Conservation (phyloP, 2,329 filamentous ascomycete genomes). For the Aspergillus sp. region DNA sequence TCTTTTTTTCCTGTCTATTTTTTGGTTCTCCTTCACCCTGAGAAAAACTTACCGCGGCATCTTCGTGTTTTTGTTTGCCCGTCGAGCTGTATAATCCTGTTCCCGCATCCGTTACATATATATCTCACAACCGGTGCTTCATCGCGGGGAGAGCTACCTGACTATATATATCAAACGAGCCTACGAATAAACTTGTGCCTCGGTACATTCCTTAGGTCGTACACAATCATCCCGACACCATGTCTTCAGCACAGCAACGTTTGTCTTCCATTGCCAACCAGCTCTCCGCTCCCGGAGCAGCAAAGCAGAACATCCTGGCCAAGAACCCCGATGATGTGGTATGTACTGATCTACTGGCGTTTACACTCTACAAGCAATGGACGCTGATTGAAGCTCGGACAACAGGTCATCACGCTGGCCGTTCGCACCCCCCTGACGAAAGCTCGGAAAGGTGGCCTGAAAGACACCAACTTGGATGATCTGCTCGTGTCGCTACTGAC, state of each 20-base stretch:
- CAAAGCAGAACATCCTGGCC: conserved; percentile 32
- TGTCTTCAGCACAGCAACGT: conserved; percentile 42
- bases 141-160: conserved; percentile 1
- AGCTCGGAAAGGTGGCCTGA: conserved; percentile 41
- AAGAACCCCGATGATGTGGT: conserved; percentile 43
- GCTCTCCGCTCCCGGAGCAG: conserved; percentile 31
- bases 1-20: background rate
- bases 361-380: background rate
- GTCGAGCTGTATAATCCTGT: background rate
- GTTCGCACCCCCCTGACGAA: conserved; percentile 41
- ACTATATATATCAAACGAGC: background rate
- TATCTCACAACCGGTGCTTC: background rate
- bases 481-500: conserved; percentile 39
- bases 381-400: background rate
- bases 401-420: conserved; percentile 42
- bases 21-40: background rate
- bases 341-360: conserved; percentile 15
- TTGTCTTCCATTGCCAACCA: conserved; percentile 43
- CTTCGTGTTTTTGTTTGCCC: background rate
- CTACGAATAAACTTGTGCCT: background rate
- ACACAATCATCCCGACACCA: conserved; percentile 9
- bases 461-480: conserved; percentile 38
- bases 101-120: background rate
- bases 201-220: background rate
- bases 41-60: conserved; percentile 8